These are phyloP conservation scores for Brassica balearica DNA, from an alignment of 441 rosid genomes.

Conservation along the genomic window DNA sequence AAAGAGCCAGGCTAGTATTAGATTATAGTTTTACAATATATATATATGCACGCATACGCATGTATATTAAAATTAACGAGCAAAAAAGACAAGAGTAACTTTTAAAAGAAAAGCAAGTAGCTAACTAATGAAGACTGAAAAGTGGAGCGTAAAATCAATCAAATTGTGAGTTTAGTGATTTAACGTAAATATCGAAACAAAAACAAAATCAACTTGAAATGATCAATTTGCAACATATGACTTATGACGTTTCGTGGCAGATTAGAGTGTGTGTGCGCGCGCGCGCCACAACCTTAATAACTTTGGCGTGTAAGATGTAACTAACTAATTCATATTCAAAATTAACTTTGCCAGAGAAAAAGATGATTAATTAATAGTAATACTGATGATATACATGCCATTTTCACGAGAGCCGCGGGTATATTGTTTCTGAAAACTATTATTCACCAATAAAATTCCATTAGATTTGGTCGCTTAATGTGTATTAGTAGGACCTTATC, in stretches of 20 bases:
- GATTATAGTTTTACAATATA: not conserved
- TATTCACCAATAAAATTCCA: too few relatives aligned
- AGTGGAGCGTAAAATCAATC: not conserved
- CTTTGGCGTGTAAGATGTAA: not conserved
- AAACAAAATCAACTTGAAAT: not conserved
- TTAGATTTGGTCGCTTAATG: too few relatives aligned
- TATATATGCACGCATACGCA: too few relatives aligned
- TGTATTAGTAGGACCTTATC: too few relatives aligned
- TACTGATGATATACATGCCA: too few relatives aligned
- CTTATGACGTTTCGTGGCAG: not conserved
- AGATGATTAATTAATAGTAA: too few relatives aligned
- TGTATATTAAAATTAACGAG: not conserved
- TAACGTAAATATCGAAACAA: not conserved
- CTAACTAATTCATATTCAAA: too few relatives aligned
- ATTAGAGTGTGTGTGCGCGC: not conserved
- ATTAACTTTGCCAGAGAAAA: too few relatives aligned
- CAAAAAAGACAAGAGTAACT: not conserved
- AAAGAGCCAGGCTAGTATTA: too few relatives aligned
- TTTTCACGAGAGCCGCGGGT: too few relatives aligned
- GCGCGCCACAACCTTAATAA: not conserved
- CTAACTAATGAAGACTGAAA: not conserved
- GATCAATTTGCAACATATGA: not conserved
- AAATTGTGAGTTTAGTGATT: not conserved
- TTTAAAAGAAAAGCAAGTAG: not conserved
- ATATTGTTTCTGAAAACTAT: too few relatives aligned